These are phyloP conservation scores for Podaxis sp. DNA, from an alignment of 768 basidiomycete species.

Conservation along the genomic window DNA sequence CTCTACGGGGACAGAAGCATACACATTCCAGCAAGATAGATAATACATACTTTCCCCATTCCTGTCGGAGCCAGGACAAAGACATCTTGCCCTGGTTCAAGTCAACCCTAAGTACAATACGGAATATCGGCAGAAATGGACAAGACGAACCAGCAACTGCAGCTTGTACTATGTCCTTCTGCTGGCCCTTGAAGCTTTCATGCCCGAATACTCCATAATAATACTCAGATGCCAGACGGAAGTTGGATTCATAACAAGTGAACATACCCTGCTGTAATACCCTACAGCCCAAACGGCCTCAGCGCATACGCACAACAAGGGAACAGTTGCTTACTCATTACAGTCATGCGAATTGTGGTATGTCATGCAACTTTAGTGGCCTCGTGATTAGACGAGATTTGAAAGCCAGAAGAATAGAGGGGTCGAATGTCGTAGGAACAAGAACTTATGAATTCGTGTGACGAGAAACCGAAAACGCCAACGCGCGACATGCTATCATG, in stretches of 20 bases:
- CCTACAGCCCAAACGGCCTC: not conserved
- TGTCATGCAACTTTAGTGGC: not conserved
- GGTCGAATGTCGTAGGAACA: not conserved
- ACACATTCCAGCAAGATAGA: not conserved
- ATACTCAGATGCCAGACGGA: not conserved
- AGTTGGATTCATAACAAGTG: not conserved
- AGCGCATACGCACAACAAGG: not conserved
- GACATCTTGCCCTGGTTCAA: slow-evolving; percentile 59
- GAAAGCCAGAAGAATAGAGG: not conserved
- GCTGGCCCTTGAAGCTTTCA: slow-evolving; percentile 69
- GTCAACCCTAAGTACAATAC: not conserved
- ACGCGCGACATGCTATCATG: not conserved
- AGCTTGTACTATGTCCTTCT: slow-evolving; percentile 72
- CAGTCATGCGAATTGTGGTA: not conserved
- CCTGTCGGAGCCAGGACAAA: slow-evolving; percentile 85
- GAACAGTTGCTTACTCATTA: not conserved
- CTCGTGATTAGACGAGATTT: not conserved
- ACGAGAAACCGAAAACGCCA: not conserved
- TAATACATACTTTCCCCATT: slow-evolving; percentile 72
- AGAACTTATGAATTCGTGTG: not conserved
- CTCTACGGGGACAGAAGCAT: slow-evolving; percentile 44
- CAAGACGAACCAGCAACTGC: slow-evolving; percentile 54
- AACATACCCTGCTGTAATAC: not conserved
- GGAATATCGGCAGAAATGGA: not conserved
- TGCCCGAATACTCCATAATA: slow-evolving; percentile 63